Evolutionary conservation across 768 basidiomycete genomes (phyloP), one percentile per base, ranked within the genome.

Genomic region (Hypsizygus marmoreus): DNA sequence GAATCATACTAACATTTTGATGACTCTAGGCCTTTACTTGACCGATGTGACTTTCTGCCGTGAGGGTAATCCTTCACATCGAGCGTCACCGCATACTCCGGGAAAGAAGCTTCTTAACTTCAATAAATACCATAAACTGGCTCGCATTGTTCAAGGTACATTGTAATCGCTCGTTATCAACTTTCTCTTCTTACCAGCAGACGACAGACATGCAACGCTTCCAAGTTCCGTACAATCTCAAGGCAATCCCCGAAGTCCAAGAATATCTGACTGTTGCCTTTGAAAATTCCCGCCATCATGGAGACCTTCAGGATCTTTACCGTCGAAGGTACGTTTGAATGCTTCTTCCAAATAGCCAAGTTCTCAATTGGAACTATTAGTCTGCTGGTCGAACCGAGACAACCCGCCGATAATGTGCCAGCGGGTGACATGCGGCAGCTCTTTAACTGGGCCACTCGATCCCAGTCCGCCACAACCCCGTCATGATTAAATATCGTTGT

Each of bases 31-130:
- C 38, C 72, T 92, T 26, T 94, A 93, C 64, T 71, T 95, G 51
- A 93, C 93, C 8, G 93, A 95, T 65, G 77, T 97, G 48, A 97
- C 93, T 5, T 98, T 98, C 67, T 95, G 92, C 61, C 82, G 89
- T 30, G 95, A 97, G 59, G 95, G 95, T 14, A 97, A 97, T 63
- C 87, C 91, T 12, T 86, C 89, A 11, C 75, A 86, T 56, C 80
- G 95, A 53, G 79, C 83, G 12, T 90, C 94, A 4, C 89, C 93
- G 0, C 65, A 81, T 45, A 83, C 83, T 43, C 74, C 86, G 1
- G 78, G 78, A 47, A 85, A 90, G 67, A 88, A 84, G 56, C 69
- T 99, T 29, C 76, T 98, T 62, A 99, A 99, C 67, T 94, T 97
- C 60, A 95, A 95, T 67, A 95, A 97, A 66, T 98, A 97, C 58